These are phyloP conservation scores for Bipolaris cookei DNA, from an alignment of 2,329 filamentous ascomycete genomes.

Conservation along the genomic window DNA sequence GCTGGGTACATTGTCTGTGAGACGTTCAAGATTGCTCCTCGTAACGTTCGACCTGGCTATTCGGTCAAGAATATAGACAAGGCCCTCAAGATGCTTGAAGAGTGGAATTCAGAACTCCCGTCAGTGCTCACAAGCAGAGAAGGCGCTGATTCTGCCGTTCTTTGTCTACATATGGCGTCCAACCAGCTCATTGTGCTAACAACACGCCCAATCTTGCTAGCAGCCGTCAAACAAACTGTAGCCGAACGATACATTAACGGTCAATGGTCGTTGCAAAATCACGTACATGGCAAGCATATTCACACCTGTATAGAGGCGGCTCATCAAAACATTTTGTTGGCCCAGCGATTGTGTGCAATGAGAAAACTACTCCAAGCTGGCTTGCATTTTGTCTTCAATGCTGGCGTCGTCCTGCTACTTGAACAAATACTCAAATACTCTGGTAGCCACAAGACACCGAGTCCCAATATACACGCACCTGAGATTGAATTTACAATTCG, in stretches of 20 bases:
- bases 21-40: conserved; percentile 32
- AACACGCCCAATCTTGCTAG: conserved; percentile 34
- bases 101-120: conserved; percentile 31
- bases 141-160: conserved; percentile 29
- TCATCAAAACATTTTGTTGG: conserved; percentile 27
- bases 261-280: conserved; percentile 17
- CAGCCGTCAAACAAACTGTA: conserved; percentile 32
- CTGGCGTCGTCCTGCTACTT: conserved; percentile 34
- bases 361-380: conserved; percentile 31
- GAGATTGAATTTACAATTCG: conserved; percentile 33
- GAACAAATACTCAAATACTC: conserved; percentile 23
- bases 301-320: conserved; percentile 29
- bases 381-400: conserved; percentile 39
- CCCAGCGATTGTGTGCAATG: conserved; percentile 18
- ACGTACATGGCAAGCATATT: conserved; percentile 19
- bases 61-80: conserved; percentile 22
- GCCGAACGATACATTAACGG: conserved; percentile 25
- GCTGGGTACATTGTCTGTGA: conserved; percentile 37
- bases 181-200: conserved; percentile 36
- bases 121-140: conserved; percentile 15
- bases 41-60: conserved; percentile 11
- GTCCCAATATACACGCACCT: background rate
- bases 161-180: conserved; percentile 33
- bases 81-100: conserved; percentile 29
- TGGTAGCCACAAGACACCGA: background rate